These are phyloP conservation scores for Polyplosphaeria fusca DNA, from an alignment of 495 filamentous ascomycete genomes.

Conservation along the genomic window DNA sequence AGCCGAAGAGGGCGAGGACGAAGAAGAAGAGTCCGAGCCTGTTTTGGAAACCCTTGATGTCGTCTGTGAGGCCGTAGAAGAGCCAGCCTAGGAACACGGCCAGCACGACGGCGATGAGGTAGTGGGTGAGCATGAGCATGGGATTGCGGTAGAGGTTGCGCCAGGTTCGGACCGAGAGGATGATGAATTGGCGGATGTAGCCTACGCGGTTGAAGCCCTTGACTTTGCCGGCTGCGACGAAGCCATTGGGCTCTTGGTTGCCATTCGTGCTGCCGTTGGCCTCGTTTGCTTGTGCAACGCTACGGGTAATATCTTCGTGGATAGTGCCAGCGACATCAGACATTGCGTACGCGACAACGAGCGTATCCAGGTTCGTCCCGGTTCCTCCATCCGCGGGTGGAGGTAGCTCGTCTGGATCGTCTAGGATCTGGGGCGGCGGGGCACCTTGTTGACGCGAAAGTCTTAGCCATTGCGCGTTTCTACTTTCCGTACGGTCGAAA, in stretches of 20 bases:
- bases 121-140: constrained; percentile 98
- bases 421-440: constrained; percentile 59
- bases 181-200: constrained; percentile 74
- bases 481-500: constrained; percentile 54
- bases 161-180: constrained; percentile 90
- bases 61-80: constrained; percentile 92
- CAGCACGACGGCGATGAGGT: constrained; percentile 94
- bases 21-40: constrained; percentile 98
- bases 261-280: constrained; percentile 72
- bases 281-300: constrained; percentile 55
- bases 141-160: constrained; percentile 96
- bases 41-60: constrained; percentile 98
- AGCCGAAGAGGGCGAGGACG: constrained; percentile 90
- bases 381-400: constrained; percentile 57
- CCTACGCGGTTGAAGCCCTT: constrained; percentile 82
- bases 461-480: constrained; percentile 62
- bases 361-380: constrained; percentile 75
- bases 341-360: constrained; percentile 68
- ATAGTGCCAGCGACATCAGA: constrained; percentile 78
- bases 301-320: constrained; percentile 73
- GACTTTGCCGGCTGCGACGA: constrained; percentile 50
- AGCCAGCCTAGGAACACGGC: constrained; percentile 92
- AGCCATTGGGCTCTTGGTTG: constrained; percentile 45
- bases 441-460: constrained; percentile 63
- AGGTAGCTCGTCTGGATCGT: constrained; percentile 76